Evolutionary conservation across 495 filamentous ascomycete species (phyloP), one percentile per base, ranked within the genome.

Genomic region (Gamarada debralockiae): DNA sequence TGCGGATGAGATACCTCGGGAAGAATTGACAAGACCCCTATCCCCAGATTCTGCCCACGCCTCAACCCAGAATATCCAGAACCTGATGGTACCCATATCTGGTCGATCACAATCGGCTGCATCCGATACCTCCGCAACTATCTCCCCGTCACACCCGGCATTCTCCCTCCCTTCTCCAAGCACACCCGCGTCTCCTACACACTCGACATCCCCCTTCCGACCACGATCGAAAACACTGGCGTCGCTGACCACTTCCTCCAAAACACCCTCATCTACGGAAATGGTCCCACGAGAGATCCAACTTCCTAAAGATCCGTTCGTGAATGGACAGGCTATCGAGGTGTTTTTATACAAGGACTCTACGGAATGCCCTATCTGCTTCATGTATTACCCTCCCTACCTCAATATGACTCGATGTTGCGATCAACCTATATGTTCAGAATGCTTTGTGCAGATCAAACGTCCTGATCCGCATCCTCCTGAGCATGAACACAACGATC

Each of bases 401-500:
- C 73, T 97, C n/a, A 97, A 98, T 66, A 87, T 85, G 42, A 97
- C 93, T 2, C 75, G 93, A 57, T 98, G 93, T 65, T 98, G 93
- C 67, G 92, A 96, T 61, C 93, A 98, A 65, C 78, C 90, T 5
- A 97, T 98, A 51, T 98, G 93, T 72, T 97, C 93, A 41, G 93
- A 98, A 71, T 98, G 93, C 66, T 98, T 98, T 61, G 95, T 98
- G 8, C 93, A 98, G 65, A 98, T 98, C 65, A 98, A 96, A 72
- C 82, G 93, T 21, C 89, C 92, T 8, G 93, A 98, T 61, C 93
- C 93, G 13, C 93, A 98, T 70, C 85, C 89, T 37, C 93, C 93
- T 10, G 93, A 98, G 66, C 90, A 95, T 47, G 40, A 52, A 36
- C 82, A 87, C 57, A 78, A 78, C 5, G 79, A 83, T 39, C 65